Conservation (phyloP, 768 basidiomycete genomes). For the Agaricus blazei region DNA sequence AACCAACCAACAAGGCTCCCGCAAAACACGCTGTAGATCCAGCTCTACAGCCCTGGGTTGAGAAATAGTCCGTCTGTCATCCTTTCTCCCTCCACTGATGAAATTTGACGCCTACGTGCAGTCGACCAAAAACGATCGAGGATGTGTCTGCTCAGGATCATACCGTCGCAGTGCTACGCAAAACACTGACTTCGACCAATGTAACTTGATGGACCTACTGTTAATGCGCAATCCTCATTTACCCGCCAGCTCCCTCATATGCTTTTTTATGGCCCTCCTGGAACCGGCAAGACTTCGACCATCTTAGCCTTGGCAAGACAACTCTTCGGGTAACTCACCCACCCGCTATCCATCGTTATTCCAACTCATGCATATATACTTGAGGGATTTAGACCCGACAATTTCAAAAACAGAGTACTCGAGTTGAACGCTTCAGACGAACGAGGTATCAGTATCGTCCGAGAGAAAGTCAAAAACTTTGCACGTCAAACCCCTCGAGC, state of each 20-base stretch:
- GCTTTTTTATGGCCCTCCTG: constrained; percentile 99
- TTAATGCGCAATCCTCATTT: constrained; percentile 10
- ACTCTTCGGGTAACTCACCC: constrained; percentile 74
- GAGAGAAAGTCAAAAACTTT: constrained; percentile 98
- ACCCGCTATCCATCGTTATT: not conserved
- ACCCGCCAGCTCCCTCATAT: constrained; percentile 88
- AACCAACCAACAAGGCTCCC: constrained; percentile 35
- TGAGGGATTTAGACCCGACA: constrained; percentile 65
- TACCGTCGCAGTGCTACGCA: constrained; percentile 86
- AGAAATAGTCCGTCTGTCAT: constrained; percentile 79
- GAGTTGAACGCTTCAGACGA: constrained; percentile 99
- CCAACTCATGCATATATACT: not conserved
- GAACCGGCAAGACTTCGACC: constrained; percentile 97
- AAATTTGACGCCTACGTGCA: constrained; percentile 23
- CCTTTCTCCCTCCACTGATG: not conserved
- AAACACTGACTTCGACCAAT: constrained; percentile 90
- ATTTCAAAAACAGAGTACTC: constrained; percentile 87
- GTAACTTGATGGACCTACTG: constrained; percentile 30
- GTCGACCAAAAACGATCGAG: constrained; percentile 96
- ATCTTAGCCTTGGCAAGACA: constrained; percentile 92
- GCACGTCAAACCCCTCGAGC: constrained; percentile 88
- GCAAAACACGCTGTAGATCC: constrained; percentile 48
- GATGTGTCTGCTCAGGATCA: constrained; percentile 98
- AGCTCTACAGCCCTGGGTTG: constrained; percentile 89
- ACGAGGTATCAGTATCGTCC: constrained; percentile 92